These are phyloP conservation scores for Plenodomus tracheiphilus DNA, from an alignment of 2,329 filamentous ascomycete genomes.

Conservation along the genomic window DNA sequence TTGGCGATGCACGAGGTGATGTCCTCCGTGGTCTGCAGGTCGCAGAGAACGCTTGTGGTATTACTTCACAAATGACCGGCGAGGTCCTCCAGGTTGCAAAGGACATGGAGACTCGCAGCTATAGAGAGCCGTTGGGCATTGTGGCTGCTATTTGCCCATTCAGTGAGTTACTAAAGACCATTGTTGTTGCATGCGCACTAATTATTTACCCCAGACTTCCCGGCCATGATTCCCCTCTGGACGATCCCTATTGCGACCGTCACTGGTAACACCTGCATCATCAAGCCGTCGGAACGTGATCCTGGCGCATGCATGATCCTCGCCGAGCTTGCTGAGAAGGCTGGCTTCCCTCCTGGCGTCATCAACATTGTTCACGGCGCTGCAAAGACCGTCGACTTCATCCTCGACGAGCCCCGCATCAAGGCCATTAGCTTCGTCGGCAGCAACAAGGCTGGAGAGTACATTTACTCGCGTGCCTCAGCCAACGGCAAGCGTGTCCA, in stretches of 20 bases:
- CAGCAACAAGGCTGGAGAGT: slow-evolving; percentile 85
- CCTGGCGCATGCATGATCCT: slow-evolving; percentile 85
- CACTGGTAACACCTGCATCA: slow-evolving; percentile 79
- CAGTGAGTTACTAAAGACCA: slow-evolving; percentile 58
- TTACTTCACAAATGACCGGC: slow-evolving; percentile 79
- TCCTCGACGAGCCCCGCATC: slow-evolving; percentile 81
- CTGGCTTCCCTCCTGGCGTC: slow-evolving; percentile 79
- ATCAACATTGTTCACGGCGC: slow-evolving; percentile 83
- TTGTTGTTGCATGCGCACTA: slow-evolving; percentile 12
- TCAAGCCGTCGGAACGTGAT: slow-evolving; percentile 86
- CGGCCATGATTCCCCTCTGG: slow-evolving; percentile 93
- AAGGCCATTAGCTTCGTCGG: slow-evolving; percentile 88
- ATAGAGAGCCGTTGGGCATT: slow-evolving; percentile 79
- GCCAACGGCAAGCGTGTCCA: slow-evolving; percentile 88
- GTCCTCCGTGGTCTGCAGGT: slow-evolving; percentile 82
- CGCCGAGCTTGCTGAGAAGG: slow-evolving; percentile 76
- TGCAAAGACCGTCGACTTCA: slow-evolving; percentile 81
- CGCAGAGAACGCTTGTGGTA: slow-evolving; percentile 78
- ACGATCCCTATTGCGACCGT: slow-evolving; percentile 83
- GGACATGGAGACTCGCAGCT: slow-evolving; percentile 86
- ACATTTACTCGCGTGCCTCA: slow-evolving; percentile 77
- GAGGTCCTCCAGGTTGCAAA: slow-evolving; percentile 84
- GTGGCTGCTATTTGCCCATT: slow-evolving; percentile 86
- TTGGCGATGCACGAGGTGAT: slow-evolving; percentile 80
- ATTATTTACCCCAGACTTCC: slow-evolving; percentile 66